Percentiles rank a stretch among this genome's conserved stretches.
These are phyloP conservation scores for Syzygium jambos DNA, from an alignment of 345 rosid species.

Conservation along the genomic window DNA sequence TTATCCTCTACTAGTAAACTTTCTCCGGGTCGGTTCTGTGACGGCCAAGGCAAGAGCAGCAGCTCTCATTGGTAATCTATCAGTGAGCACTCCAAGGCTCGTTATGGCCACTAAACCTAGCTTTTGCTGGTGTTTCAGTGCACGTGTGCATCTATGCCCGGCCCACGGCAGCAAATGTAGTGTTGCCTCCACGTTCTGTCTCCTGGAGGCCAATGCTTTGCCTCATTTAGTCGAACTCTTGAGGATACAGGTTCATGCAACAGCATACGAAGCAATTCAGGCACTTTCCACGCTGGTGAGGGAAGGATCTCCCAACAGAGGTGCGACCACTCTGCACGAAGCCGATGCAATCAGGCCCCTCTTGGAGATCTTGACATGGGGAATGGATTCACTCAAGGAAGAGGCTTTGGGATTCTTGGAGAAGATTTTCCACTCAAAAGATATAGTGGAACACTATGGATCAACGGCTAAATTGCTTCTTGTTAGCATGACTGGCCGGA, in stretches of 20 bases:
- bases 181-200: slow-evolving; percentile 41
- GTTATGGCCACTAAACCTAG: slow-evolving; percentile 9
- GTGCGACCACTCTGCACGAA: slow-evolving; percentile 34
- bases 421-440: slow-evolving; percentile 36
- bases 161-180: slow-evolving; percentile 49
- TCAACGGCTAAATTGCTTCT: slow-evolving; percentile 31
- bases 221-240: slow-evolving; percentile 36
- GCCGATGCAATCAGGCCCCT: slow-evolving; percentile 38
- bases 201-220: slow-evolving; percentile 39
- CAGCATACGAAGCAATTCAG: slow-evolving; percentile 50
- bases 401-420: slow-evolving; percentile 44
- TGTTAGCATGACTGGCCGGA: slow-evolving; percentile 30
- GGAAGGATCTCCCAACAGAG: slow-evolving; percentile 24
- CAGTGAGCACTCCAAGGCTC: slow-evolving; percentile 40
- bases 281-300: slow-evolving; percentile 48
- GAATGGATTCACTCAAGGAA: slow-evolving; percentile 43
- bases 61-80: slow-evolving; percentile 53
- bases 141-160: slow-evolving; percentile 24
- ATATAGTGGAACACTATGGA: slow-evolving; percentile 47
- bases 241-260: slow-evolving; percentile 19
- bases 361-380: slow-evolving; percentile 40
- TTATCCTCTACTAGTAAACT: slow-evolving; percentile 42
- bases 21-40: slow-evolving; percentile 30
- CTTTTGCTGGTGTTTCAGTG: slow-evolving; percentile 34
- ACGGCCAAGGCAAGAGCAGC: slow-evolving; percentile 57